A percentile compares a stretch with the other conserved stretches of the same genome.
Conservation (phyloP, 2,329 filamentous ascomycete genomes). For the Monilinia polystroma region DNA sequence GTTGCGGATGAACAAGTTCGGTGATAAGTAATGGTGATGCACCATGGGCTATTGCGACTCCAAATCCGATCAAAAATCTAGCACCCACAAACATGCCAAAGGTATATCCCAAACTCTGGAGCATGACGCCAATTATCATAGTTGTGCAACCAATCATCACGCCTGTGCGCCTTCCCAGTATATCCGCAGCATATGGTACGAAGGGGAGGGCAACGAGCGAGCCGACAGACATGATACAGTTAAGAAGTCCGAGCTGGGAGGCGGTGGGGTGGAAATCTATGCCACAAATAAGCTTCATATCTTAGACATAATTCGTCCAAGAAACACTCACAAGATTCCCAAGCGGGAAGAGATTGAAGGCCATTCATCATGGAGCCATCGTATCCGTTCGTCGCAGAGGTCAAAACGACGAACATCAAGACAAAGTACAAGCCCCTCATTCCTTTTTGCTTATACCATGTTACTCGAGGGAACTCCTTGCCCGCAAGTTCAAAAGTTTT, state of each 20-base stretch:
- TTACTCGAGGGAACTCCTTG: slow-evolving; percentile 41
- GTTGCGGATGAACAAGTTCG: slow-evolving; percentile 50
- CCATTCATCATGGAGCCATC: slow-evolving; percentile 49
- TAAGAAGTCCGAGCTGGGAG: slow-evolving; percentile 46
- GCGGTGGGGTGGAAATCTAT: slow-evolving; percentile 41
- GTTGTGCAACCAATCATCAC: slow-evolving; percentile 49
- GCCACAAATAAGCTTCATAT: slow-evolving; percentile 43
- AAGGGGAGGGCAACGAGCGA: slow-evolving; percentile 49
- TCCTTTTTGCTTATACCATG: slow-evolving; percentile 55
- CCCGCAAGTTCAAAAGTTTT: slow-evolving; percentile 38
- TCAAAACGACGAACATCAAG: slow-evolving; percentile 39
- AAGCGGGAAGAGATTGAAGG: slow-evolving; percentile 47
- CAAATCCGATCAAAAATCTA: slow-evolving; percentile 43
- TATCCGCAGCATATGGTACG: slow-evolving; percentile 50
- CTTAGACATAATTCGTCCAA: slow-evolving; percentile 38
- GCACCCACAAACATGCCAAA: slow-evolving; percentile 47
- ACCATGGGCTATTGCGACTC: slow-evolving; percentile 38
- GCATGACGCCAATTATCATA: slow-evolving; percentile 47
- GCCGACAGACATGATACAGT: slow-evolving; percentile 51
- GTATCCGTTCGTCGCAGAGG: slow-evolving; percentile 51
- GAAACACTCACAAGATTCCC: slow-evolving; percentile 51
- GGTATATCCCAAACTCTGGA: slow-evolving; percentile 44
- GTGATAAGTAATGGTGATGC: slow-evolving; percentile 43
- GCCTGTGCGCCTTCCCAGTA: slow-evolving; percentile 47
- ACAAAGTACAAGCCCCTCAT: slow-evolving; percentile 56